phyloP scores from a whole-genome alignment of 345 rosid species.

The Aquilaria sinensis region DNA sequence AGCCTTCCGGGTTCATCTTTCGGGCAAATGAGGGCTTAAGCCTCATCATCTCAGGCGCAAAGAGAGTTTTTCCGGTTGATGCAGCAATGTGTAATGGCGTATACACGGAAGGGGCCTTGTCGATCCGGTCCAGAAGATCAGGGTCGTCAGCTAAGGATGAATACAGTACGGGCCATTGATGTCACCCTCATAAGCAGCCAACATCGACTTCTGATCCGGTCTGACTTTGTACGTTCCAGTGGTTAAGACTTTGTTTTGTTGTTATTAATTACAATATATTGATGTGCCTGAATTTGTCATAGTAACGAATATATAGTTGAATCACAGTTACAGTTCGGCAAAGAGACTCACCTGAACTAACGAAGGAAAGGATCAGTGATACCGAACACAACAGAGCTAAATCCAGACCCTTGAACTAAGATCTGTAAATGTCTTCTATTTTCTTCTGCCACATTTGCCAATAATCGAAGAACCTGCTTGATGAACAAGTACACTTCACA shows the following conservation, averaged over 20 bases:
- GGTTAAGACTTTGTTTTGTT: not conserved
- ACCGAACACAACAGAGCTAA: no score
- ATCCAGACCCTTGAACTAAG: no score
- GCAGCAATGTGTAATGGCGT: conserved; percentile 23
- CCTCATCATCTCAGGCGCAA: conserved; percentile 15
- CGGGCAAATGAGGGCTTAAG: conserved; percentile 14
- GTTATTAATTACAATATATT: no score
- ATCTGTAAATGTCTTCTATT: no score
- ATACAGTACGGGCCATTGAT: conserved; percentile 2
- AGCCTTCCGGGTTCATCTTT: conserved; percentile 15
- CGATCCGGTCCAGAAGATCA: conserved; percentile 1
- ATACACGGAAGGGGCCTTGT: not conserved
- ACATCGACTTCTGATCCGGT: conserved; percentile 5
- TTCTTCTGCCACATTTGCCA: no score
- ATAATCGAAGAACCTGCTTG: no score
- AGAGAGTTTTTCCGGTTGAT: conserved; percentile 7
- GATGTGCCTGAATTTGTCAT: no score
- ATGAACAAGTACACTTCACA: no score
- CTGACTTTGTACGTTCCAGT: not conserved
- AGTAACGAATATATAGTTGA: no score
- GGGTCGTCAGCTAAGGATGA: conserved; percentile 9
- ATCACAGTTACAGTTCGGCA: no score
- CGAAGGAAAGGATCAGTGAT: no score
- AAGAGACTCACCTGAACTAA: no score
- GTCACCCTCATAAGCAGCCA: conserved; percentile 8